Evolutionary conservation across 306 rosid genomes (phyloP), one percentile per base, ranked within the genome.

Genomic region (Dalbergia oliveri): DNA sequence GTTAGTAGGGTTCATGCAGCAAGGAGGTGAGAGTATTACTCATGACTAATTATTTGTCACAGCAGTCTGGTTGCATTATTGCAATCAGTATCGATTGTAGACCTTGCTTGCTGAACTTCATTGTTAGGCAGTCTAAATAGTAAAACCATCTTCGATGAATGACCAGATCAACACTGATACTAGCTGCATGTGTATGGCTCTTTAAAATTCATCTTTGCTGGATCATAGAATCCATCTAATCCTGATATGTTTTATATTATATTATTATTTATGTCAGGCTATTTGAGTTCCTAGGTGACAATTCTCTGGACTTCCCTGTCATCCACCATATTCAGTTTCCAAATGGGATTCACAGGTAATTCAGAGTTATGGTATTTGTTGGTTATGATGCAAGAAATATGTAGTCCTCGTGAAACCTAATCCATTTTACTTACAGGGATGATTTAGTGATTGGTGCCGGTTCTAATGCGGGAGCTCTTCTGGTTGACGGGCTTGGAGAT

Each of bases 401-500:
- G 63, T 50, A 71, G 64, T 57, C 78, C 64, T 37, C 61, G 72
- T 56, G 70, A 49, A 75, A 19, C 49, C 73, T 37, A 59, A n/a
- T 64, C 79, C 63, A 19, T 68, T 79, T 58, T 54, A 39, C 78
- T 72, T 80, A 44, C 88, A 95, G 99, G 83, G 99, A 95, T 79
- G 98, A 93, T 79, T 89, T 95, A 60, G 99, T 95, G 59, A 95
- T 95, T 49, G 90, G 92, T 66, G 98, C 99, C 1, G 99, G 99
- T 73, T 72, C 98, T 53, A 87, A 93, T 71, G 97, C 87, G 4
- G 99, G 99, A 68, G 94, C 97, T 6, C 98, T 95, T 64, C 90
- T 95, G 79, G 99, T 95, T 68, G 99, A 95, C 49, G 99, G 99
- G 73, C 99, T 95, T 50, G 99, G 99, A 68, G 99, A 93, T 43